Base-by-base conservation (phyloP, 176 grass and related monocot species). In the Aegilops sharonensis region DNA sequence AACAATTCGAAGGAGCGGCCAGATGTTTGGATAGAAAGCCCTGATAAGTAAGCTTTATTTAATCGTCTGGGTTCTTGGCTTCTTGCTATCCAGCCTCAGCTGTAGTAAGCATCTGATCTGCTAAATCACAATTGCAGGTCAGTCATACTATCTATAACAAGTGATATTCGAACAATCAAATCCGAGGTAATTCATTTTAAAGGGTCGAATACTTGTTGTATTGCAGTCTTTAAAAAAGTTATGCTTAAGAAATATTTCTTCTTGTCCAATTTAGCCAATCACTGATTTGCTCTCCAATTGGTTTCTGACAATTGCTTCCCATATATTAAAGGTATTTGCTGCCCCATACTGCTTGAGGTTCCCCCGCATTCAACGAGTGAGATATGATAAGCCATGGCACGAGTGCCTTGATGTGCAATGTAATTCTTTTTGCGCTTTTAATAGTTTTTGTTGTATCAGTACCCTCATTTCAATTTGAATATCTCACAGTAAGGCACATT, bases 21-120 rank as follows among this genome's bases (percentile, higher is more conserved):
- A 85, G 96, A 98, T 94, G 96, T 98, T 88, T 95, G 96, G 96
- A 98, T 98, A 71, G 96, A 95, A 32, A 94, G 88, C 78, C 93
- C 93, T 88, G 96, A 95, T 81, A 98, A 98, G 96, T 98, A 86
- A 80, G 91, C 17, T 65, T 81, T 77, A 36, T 92, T 60, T 61
- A 67, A 25, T 60, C 60, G 11, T 77, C 81, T 78, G 14, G 85
- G 23, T 73, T 56, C 65, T 64, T 84, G 24, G 56, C 34, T 42
- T 84, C 23, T 92, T 78, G 7, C 80, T 78, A 75, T 12, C 60
- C 85, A 42, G 36, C 83, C 77, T 84, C 34, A 80, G 56, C 61
- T 83, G 69, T 54, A 68, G 77, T 21, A 67, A 88, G 57, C 27
- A 77, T 84, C 56, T 93, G n/a, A 90, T 84, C n/a, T 80, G 24